Evolutionary conservation across 2,329 filamentous ascomycete species (phyloP), one percentile per base, ranked within the genome.

Genomic region (Xylaria sp.): DNA sequence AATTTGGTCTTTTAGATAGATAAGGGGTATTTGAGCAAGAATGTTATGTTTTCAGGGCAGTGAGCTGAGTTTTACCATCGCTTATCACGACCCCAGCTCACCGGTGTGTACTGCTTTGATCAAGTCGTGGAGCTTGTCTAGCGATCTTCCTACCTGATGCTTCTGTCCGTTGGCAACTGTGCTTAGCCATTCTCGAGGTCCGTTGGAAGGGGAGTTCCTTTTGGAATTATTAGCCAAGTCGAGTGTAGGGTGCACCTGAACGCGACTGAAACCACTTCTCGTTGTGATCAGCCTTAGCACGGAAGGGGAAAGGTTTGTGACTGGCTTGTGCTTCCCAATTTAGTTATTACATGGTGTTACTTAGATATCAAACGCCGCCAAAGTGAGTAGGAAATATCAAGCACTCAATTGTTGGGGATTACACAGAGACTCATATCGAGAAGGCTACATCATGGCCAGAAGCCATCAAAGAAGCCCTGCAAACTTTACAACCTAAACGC

Each of bases 401-500:
- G 39, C 28, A 64, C 15, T 63, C 55, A 18, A 48, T 48, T 54
- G 18, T 34, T 59, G 32, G 39, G 51, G 61, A 61, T 58, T 23
- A 64, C 68, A 48, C 12, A 65, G 25, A 64, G 10, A 51, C 57
- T 39, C 59, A 46, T 63, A 59, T 56, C 61, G 54, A 62, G 51
- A 66, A 57, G 63, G 57, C 54, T 56, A 15, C n/a, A 66, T 54
- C n/a, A 55, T 34, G 50, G 34, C 34, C 18, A 62, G 69, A 64
- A 46, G 54, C 41, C 58, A 46, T 55, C 52, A 63, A 48, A 66
- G 63, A 65, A 67, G 64, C 66, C 48, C 32, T 51, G 58, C 54
- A 46, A 61, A 51, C 51, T 63, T 64, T 55, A 56, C 60, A 64
- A 67, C 69, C 71, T 69, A 68, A 69, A 76, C 73, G 73, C 74